Percentiles rank a stretch among this genome's conserved stretches.
These are phyloP conservation scores for Aspergillus proliferans DNA, from an alignment of 2,329 filamentous ascomycete genomes.

Conservation along the genomic window DNA sequence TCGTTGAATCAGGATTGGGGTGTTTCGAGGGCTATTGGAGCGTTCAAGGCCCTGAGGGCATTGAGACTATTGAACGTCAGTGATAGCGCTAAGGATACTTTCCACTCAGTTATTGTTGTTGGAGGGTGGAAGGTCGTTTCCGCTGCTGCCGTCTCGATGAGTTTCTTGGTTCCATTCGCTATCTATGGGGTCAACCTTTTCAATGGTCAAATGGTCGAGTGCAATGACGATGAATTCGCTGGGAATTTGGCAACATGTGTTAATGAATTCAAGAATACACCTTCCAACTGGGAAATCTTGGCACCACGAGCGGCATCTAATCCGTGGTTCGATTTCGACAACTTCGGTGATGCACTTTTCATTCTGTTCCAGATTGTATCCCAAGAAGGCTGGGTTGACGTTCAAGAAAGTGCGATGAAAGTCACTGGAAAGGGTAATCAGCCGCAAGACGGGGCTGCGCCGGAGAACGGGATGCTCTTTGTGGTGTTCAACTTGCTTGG, in stretches of 20 bases:
- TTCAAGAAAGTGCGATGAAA: conserved; percentile 76
- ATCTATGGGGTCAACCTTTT: conserved; percentile 95
- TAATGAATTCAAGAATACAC: conserved; percentile 70
- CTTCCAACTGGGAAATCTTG: conserved; percentile 78
- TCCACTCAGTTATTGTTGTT: conserved; percentile 90
- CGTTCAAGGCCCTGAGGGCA: conserved; percentile 93
- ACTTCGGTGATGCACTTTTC: conserved; percentile 88
- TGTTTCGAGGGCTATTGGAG: conserved; percentile 84
- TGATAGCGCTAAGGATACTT: conserved; percentile 90
- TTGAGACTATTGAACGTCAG: conserved; percentile 89
- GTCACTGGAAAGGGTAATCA: conserved; percentile 74
- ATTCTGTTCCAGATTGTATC: conserved; percentile 98
- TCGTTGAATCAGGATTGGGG: conserved; percentile 74
- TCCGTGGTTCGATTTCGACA: conserved; percentile 84
- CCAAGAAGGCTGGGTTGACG: conserved; percentile 94
- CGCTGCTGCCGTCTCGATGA: conserved; percentile 87
- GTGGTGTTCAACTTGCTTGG: conserved; percentile 93
- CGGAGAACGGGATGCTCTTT: conserved; percentile 90
- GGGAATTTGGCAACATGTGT: conserved; percentile 63
- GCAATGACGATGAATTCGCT: conserved; percentile 66
- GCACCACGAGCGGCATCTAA: conserved; percentile 77
- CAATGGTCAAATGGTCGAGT: conserved; percentile 69
- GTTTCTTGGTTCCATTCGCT: conserved; percentile 89
- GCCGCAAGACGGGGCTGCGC: conserved; percentile 60
- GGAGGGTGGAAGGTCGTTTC: conserved; percentile 92